These are phyloP conservation scores for Blakeslea trispora DNA, from an alignment of 371 early-diverging fungal genomes.

Conservation along the genomic window DNA sequence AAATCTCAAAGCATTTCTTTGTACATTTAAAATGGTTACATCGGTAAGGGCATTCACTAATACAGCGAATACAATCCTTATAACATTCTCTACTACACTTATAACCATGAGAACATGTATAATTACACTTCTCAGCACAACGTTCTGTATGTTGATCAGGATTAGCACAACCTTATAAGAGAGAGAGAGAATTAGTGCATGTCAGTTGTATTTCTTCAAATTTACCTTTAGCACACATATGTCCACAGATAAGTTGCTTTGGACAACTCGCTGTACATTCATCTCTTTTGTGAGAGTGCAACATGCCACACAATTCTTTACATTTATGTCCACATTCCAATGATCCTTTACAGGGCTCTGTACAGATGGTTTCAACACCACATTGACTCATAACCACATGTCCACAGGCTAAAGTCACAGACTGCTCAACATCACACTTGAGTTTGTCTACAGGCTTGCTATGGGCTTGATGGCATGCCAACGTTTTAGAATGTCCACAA, in stretches of 20 bases:
- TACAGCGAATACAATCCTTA: slow-evolving; percentile 34
- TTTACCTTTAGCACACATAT: slow-evolving; percentile 45
- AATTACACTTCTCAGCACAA: slow-evolving; percentile 41
- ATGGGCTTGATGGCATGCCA: slow-evolving; percentile 15
- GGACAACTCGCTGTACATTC: slow-evolving; percentile 39
- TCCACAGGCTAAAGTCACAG: slow-evolving; percentile 27
- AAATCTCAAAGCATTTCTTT: slow-evolving; percentile 46
- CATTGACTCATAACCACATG: slow-evolving; percentile 18
- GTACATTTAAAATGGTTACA: slow-evolving; percentile 43
- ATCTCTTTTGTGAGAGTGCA: slow-evolving; percentile 35
- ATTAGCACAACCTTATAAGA: slow-evolving; percentile 44
- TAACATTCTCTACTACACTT: slow-evolving; percentile 44
- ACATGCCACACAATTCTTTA: slow-evolving; percentile 31
- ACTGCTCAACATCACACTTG: slow-evolving; percentile 6
- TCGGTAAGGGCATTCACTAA: slow-evolving; percentile 38
- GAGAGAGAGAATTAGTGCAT: not conserved
- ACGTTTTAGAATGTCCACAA: slow-evolving; percentile 5
- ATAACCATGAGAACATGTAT: slow-evolving; percentile 46
- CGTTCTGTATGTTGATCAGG: slow-evolving; percentile 48
- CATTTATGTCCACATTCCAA: slow-evolving; percentile 26
- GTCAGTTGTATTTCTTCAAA: not conserved
- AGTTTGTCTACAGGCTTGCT: not conserved
- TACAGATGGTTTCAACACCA: slow-evolving; percentile 14
- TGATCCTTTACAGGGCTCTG: slow-evolving; percentile 3
- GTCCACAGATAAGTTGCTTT: slow-evolving; percentile 54